Evolutionary conservation across 495 filamentous ascomycete species (phyloP).

Genomic region (Penicillium taxi): DNA sequence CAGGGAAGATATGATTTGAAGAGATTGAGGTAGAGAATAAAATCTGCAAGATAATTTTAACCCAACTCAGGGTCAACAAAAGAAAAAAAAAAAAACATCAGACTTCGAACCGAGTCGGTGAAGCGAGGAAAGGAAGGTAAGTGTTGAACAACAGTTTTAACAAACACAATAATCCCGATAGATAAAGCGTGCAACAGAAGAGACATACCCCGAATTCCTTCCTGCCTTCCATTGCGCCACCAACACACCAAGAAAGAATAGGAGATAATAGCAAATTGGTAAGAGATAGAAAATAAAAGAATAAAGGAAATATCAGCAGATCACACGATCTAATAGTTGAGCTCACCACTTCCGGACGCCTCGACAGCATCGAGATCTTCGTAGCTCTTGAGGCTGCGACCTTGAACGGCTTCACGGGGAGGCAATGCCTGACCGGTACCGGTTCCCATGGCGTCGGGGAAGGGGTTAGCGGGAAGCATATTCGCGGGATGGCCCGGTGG

Average conservation of each 20-base stretch:
- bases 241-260: neutral
- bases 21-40: neutral
- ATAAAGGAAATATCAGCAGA: neutral
- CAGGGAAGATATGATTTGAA: too few species aligned
- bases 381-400: slow-evolving; percentile 88
- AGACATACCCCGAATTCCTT: too few species aligned
- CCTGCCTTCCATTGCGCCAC: neutral
- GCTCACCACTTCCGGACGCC: slow-evolving; percentile 46
- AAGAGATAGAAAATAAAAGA: neutral
- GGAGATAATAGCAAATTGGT: neutral
- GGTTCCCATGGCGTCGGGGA: slow-evolving; percentile 38
- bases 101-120: too few species aligned
- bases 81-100: neutral
- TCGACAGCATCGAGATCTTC: slow-evolving; percentile 85
- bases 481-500: slow-evolving; percentile 36
- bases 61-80: neutral
- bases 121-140: neutral
- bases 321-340: slow-evolving; percentile 46
- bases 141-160: neutral
- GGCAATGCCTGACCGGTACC: slow-evolving; percentile 64
- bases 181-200: neutral
- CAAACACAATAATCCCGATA: neutral
- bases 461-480: slow-evolving; percentile 39
- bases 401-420: slow-evolving; percentile 78
- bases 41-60: neutral